phyloP scores from a whole-genome alignment of 2,329 filamentous ascomycete species.

The Cytospora mali region DNA sequence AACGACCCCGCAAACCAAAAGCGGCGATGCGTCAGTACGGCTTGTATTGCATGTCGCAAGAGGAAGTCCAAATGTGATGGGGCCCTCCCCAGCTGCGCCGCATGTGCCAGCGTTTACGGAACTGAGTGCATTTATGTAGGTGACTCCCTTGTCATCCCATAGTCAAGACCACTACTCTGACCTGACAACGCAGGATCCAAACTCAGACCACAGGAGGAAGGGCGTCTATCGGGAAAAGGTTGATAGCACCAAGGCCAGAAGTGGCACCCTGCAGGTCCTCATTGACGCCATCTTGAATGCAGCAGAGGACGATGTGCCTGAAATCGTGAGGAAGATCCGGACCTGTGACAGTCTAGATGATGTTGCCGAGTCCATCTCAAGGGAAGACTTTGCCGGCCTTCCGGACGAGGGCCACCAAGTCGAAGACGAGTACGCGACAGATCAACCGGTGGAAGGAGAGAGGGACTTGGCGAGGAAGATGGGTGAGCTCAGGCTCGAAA shows the following conservation, averaged over 20 bases:
- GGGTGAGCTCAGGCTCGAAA: slow-evolving; percentile 84
- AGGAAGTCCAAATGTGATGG: slow-evolving; percentile 91
- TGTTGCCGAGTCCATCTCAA: slow-evolving; percentile 57
- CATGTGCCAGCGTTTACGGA: slow-evolving; percentile 92
- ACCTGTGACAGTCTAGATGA: slow-evolving; percentile 72
- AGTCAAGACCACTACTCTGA: not conserved
- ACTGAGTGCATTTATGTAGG: slow-evolving; percentile 79
- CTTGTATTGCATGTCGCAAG: slow-evolving; percentile 77
- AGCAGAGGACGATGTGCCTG: slow-evolving; percentile 80
- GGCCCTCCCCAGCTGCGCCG: slow-evolving; percentile 86
- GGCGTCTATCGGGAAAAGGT: slow-evolving; percentile 95
- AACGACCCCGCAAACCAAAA: slow-evolving; percentile 58
- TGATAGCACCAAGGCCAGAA: slow-evolving; percentile 83
- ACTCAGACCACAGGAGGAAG: slow-evolving; percentile 93
- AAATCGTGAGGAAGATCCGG: slow-evolving; percentile 82
- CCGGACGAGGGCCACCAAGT: slow-evolving; percentile 44
- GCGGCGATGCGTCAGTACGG: slow-evolving; percentile 80
- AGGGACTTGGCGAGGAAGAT: slow-evolving; percentile 87
- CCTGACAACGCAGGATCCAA: slow-evolving; percentile 63
- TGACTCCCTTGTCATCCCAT: not conserved
- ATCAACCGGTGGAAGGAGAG: slow-evolving; percentile 60
- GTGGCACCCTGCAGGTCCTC: slow-evolving; percentile 86
- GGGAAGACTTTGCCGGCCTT: slow-evolving; percentile 42
- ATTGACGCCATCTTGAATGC: slow-evolving; percentile 92
- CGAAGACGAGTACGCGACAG: slow-evolving; percentile 44